phyloP scores from a whole-genome alignment of 768 basidiomycete species.

The Suillus cothurnatus region DNA sequence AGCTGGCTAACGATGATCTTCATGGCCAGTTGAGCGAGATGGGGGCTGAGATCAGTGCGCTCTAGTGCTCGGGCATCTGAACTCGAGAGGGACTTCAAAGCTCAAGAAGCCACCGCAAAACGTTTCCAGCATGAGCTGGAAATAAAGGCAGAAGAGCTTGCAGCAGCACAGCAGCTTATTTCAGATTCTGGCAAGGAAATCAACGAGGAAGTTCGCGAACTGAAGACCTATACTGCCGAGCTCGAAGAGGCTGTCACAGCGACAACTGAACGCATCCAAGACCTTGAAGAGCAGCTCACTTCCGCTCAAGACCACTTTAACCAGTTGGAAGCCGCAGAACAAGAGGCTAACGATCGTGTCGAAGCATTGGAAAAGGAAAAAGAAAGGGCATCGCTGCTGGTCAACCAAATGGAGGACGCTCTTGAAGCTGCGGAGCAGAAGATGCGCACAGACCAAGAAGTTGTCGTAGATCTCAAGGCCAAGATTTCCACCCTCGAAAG shows the following conservation, averaged over 20 bases:
- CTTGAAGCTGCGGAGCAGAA: conserved; percentile 73
- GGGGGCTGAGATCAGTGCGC: conserved; percentile 30
- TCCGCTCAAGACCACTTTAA: conserved; percentile 48
- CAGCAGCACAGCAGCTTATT: conserved; percentile 25
- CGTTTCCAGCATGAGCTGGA: conserved; percentile 47
- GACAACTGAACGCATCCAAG: conserved; percentile 53
- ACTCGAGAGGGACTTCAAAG: conserved; percentile 49
- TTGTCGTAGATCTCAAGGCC: conserved; percentile 49
- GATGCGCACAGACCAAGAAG: conserved; percentile 63
- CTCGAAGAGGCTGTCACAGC: conserved; percentile 61
- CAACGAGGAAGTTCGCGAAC: conserved; percentile 38
- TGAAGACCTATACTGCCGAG: conserved; percentile 54
- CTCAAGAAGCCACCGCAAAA: conserved; percentile 35
- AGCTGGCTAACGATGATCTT: conserved; percentile 42
- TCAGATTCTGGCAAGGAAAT: conserved; percentile 28
- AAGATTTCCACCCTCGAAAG: conserved; percentile 60
- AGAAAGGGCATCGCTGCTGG: conserved; percentile 55
- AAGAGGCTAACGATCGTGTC: conserved; percentile 49
- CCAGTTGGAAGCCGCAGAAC: conserved; percentile 45
- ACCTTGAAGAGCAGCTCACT: conserved; percentile 57
- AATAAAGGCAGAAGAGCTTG: conserved; percentile 29
- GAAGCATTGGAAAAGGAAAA: conserved; percentile 55
- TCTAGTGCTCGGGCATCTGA: conserved; percentile 38
- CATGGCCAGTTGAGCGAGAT: conserved; percentile 36
- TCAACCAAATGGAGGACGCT: conserved; percentile 73